A percentile compares a stretch with the other conserved stretches of the same genome.
Conservation (phyloP, 257 asterid genomes). For the Solanum lignicaule region DNA sequence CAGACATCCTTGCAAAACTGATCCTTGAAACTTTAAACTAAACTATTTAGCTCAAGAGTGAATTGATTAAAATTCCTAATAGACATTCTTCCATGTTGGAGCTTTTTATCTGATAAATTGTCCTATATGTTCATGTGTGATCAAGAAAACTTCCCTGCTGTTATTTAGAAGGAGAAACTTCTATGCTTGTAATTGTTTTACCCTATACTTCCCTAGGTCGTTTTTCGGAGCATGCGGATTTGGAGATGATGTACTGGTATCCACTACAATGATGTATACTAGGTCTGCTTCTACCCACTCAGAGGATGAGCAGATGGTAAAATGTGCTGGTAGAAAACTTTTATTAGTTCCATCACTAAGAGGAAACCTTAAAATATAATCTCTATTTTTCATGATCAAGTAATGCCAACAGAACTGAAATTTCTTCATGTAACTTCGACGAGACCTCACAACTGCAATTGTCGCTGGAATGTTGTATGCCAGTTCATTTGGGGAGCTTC, state of each 20-base stretch:
- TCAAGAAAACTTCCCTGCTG: neutral
- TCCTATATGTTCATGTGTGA: neutral
- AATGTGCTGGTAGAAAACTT: constrained; percentile 56
- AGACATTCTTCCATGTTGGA: neutral
- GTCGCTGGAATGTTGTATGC: neutral
- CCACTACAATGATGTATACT: constrained; percentile 82
- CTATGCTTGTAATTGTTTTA: neutral
- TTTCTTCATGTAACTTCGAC: neutral
- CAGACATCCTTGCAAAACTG: neutral
- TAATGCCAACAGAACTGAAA: neutral
- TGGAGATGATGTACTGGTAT: constrained; percentile 54
- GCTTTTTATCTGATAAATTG: neutral
- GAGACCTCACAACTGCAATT: neutral
- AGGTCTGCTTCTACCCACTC: constrained; percentile 17
- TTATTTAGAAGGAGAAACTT: neutral
- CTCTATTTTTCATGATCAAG: neutral
- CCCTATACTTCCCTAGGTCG: constrained; percentile 21
- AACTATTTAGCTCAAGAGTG: neutral
- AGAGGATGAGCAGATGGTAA: constrained; percentile 16
- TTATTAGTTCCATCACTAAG: constrained; percentile 42
- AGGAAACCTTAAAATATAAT: neutral
- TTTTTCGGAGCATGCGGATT: constrained; percentile 73
- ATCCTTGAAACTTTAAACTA: neutral
- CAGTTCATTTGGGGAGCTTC: neutral
- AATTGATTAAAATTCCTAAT: neutral